Conservation (phyloP, 2,329 filamentous ascomycete genomes). For the Penicillium sp. region DNA sequence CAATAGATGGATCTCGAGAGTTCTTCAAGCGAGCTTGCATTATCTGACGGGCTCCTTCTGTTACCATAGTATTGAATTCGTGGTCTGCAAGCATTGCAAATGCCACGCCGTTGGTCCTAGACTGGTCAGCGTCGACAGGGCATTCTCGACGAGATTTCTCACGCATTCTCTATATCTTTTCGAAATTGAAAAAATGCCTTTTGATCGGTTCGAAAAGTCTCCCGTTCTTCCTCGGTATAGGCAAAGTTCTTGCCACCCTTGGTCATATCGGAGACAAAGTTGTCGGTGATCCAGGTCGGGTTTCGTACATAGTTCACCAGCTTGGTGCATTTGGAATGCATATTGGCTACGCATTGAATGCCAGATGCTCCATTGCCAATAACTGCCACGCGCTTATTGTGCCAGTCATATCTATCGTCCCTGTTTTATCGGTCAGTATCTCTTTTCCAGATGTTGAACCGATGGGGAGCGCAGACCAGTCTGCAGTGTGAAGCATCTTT, state of each 20-base stretch:
- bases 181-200: conserved; percentile 6
- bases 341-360: conserved; percentile 24
- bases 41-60: background rate
- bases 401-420: conserved; percentile 21
- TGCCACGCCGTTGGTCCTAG: conserved; percentile 6
- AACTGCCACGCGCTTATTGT: conserved; percentile 24
- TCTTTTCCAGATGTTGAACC: background rate
- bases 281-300: conserved; percentile 26
- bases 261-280: conserved; percentile 20
- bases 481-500: conserved; percentile 2
- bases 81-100: conserved; percentile 6
- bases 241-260: conserved; percentile 21
- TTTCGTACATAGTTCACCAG: conserved; percentile 27
- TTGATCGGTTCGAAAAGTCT: conserved; percentile 15
- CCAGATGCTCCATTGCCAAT: conserved; percentile 33
- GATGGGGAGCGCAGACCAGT: background rate
- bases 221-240: conserved; percentile 22
- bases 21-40: background rate
- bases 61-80: conserved; percentile 1
- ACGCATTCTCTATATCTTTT: conserved; percentile 7
- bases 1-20: conserved; percentile 3
- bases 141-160: background rate
- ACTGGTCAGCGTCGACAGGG: background rate
- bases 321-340: background rate
- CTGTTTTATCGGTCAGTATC: background rate